phyloP scores from a whole-genome alignment of 2,329 filamentous ascomycete species.

The Didymella glomerata region DNA sequence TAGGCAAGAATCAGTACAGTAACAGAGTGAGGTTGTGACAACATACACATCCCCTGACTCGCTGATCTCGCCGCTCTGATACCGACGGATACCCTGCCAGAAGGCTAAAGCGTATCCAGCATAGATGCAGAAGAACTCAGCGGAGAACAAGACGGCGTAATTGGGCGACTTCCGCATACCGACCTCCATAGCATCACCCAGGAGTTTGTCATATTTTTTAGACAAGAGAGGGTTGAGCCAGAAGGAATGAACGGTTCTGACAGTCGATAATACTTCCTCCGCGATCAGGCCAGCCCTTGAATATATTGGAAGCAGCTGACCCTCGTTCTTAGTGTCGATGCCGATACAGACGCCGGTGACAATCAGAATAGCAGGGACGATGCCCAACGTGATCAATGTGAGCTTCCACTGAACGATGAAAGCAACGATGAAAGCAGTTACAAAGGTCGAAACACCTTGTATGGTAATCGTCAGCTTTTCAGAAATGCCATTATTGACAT shows the following conservation, averaged over 20 bases:
- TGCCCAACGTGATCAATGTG: constrained; percentile 73
- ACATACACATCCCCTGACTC: no score
- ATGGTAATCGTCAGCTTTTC: constrained; percentile 56
- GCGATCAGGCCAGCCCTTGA: constrained; percentile 57
- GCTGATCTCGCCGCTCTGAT: constrained; percentile 56
- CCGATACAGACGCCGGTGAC: neutral
- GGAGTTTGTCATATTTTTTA: constrained; percentile 54
- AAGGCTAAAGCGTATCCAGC: constrained; percentile 57
- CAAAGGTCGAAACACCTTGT: constrained; percentile 63
- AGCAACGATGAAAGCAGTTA: constrained; percentile 86
- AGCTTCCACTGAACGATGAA: constrained; percentile 94
- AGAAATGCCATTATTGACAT: constrained; percentile 86
- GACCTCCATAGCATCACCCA: constrained; percentile 55
- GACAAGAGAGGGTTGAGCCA: constrained; percentile 56
- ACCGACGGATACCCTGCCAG: constrained; percentile 63
- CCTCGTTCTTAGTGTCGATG: constrained; percentile 48
- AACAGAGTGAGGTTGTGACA: no score
- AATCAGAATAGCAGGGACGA: constrained; percentile 55
- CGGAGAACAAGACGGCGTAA: no score
- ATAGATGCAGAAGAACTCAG: no score
- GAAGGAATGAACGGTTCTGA: constrained; percentile 59
- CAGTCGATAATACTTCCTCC: constrained; percentile 61
- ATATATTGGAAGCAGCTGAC: constrained; percentile 46
- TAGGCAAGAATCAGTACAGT: no score
- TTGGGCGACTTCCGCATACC: constrained; percentile 54